A percentile compares a stretch with the other conserved stretches of the same genome.
Evolutionary conservation across 2,329 filamentous ascomycete genomes (phyloP).

Genomic region (Paecilomyces variotii): DNA sequence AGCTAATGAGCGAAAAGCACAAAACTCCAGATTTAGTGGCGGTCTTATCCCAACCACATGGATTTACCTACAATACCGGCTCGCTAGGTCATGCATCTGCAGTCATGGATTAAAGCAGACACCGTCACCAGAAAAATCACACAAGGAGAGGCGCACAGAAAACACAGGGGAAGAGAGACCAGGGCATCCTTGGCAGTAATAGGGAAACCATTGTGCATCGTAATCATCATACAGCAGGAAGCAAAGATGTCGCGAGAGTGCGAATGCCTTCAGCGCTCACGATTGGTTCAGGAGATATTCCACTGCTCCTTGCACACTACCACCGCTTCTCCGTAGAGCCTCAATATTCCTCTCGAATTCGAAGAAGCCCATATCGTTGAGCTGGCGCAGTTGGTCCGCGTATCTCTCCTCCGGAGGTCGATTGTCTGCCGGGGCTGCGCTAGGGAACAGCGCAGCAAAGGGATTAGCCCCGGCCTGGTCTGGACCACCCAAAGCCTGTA

Average conservation of each 20-base stretch:
- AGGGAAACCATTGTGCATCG: slow-evolving; percentile 4
- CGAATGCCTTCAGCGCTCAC: slow-evolving; percentile 6
- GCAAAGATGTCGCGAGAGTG: background rate
- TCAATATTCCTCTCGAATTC: slow-evolving; percentile 92
- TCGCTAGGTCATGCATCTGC: background rate
- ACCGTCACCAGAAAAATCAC: background rate
- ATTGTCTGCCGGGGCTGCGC: slow-evolving; percentile 61
- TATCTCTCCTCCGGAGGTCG: slow-evolving; percentile 91
- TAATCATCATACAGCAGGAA: slow-evolving; percentile 7
- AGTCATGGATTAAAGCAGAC: background rate
- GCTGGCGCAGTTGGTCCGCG: slow-evolving; percentile 76
- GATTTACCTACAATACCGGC: background rate
- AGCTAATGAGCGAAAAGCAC: background rate
- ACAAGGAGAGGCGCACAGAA: background rate
- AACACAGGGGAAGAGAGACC: background rate
- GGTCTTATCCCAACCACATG: background rate
- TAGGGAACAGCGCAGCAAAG: slow-evolving; percentile 43
- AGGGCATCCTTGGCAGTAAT: background rate
- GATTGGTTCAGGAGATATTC: slow-evolving; percentile 33
- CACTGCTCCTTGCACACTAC: slow-evolving; percentile 77
- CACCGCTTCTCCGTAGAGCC: slow-evolving; percentile 78
- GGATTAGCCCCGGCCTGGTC: slow-evolving; percentile 33
- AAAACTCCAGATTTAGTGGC: background rate
- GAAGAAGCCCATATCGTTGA: slow-evolving; percentile 99
- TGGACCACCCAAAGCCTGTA: slow-evolving; percentile 42